These are phyloP conservation scores for Kodamaea nitidulidarum DNA, from an alignment of 805 yeast genomes.

Conservation along the genomic window DNA sequence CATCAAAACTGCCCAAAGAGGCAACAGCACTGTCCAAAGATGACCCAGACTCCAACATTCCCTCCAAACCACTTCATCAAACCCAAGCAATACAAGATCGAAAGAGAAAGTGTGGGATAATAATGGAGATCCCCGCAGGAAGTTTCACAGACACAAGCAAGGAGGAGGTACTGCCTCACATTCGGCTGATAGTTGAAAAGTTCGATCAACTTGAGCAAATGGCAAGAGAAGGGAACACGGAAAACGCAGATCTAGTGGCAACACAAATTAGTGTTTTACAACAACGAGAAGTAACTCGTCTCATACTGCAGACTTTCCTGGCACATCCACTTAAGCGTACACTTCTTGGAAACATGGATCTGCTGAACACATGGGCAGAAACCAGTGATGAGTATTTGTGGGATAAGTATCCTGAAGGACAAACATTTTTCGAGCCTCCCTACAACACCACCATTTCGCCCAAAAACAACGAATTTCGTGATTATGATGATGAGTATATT, in stretches of 20 bases:
- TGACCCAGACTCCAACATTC: neutral
- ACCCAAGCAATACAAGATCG: constrained; percentile 5
- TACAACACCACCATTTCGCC: constrained; percentile 21
- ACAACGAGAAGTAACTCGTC: constrained; percentile 6
- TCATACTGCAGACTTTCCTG: neutral
- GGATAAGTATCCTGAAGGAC: constrained; percentile 34
- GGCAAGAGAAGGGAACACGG: constrained; percentile 2
- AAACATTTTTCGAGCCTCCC: constrained; percentile 33
- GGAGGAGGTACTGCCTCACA: constrained; percentile 7
- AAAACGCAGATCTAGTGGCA: constrained; percentile 5
- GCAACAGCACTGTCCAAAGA: constrained; percentile 3
- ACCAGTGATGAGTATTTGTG: constrained; percentile 39
- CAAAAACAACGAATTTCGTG: constrained; percentile 26
- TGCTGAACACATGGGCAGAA: constrained; percentile 31
- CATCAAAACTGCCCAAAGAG: constrained; percentile 15
- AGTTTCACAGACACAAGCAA: constrained; percentile 3
- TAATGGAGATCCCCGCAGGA: constrained; percentile 6
- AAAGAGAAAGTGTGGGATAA: constrained; percentile 7
- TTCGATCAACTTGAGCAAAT: constrained; percentile 7
- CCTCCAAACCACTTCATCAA: neutral
- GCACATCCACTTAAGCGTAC: constrained; percentile 35
- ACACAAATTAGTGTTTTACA: constrained; percentile 8
- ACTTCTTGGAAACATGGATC: constrained; percentile 36
- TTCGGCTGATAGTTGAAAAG: constrained; percentile 5
- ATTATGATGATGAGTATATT: constrained; percentile 31